Conservation (phyloP, 148 eudicot genomes). For the Rhododendron kiyosumense region DNA sequence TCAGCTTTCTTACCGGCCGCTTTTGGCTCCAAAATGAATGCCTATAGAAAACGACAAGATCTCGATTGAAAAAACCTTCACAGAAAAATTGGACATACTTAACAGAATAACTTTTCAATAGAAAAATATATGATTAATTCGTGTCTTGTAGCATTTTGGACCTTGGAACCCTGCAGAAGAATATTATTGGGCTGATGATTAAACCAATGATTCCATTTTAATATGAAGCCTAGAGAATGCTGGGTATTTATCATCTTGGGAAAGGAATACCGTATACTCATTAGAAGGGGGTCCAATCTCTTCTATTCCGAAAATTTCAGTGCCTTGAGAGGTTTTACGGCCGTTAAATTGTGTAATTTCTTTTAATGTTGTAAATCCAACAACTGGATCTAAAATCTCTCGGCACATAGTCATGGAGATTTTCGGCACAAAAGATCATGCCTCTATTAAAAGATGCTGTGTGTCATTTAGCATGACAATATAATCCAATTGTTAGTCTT, state of each 20-base stretch:
- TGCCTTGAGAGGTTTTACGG: too few species aligned
- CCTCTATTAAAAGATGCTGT: neutral
- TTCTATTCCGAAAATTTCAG: too few species aligned
- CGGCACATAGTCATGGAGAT: too few species aligned
- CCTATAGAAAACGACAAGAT: conserved; percentile 5
- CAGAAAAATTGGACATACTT: neutral
- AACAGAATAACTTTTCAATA: neutral
- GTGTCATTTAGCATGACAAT: neutral
- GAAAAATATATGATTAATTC: neutral
- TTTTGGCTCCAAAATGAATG: conserved; percentile 9
- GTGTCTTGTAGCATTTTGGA: conserved; percentile 8
- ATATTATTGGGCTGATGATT: neutral
- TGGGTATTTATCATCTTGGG: neutral
- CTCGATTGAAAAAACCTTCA: neutral
- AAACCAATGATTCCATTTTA: neutral
- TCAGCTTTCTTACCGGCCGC: conserved; percentile 24
- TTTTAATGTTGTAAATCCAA: too few species aligned
- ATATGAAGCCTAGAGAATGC: neutral
- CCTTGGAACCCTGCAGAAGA: neutral
- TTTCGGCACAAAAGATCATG: too few species aligned
- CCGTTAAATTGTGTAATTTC: too few species aligned
- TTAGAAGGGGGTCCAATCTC: neutral
- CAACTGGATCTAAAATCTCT: too few species aligned
- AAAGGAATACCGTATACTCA: too few species aligned
- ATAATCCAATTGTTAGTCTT: neutral